Evolutionary conservation across 768 basidiomycete genomes (phyloP).

Genomic region (Lentinula detonsa): DNA sequence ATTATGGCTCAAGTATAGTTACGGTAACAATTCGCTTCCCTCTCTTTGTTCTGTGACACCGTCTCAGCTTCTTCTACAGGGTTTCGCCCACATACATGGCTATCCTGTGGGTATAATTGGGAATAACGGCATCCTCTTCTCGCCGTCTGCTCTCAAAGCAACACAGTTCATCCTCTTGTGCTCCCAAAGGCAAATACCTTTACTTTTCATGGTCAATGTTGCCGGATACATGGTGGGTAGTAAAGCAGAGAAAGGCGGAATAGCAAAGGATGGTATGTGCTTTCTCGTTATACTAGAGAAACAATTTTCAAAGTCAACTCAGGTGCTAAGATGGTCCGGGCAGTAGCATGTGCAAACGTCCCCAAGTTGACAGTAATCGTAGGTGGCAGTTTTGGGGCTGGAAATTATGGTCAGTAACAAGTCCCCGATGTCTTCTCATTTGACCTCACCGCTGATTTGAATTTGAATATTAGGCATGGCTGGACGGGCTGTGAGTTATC

Average conservation of each 20-base stretch:
- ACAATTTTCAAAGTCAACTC: neutral
- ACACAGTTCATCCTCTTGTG: constrained; percentile 95
- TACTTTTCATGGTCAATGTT: constrained; percentile 95
- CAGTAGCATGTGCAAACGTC: constrained; percentile 89
- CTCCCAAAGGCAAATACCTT: constrained; percentile 82
- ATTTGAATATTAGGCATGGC: constrained; percentile 71
- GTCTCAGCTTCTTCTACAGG: constrained; percentile 34
- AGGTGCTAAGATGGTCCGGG: constrained; percentile 95
- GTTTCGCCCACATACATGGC: constrained; percentile 86
- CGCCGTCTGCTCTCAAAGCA: constrained; percentile 88
- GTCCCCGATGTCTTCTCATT: neutral
- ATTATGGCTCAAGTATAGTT: constrained; percentile 86
- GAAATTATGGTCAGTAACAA: constrained; percentile 73
- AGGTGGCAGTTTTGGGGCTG: constrained; percentile 92
- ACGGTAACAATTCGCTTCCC: constrained; percentile 46
- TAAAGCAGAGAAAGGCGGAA: constrained; percentile 90
- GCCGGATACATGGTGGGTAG: constrained; percentile 97
- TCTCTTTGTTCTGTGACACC: neutral
- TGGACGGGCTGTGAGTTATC: constrained; percentile 74
- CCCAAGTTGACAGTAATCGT: constrained; percentile 92
- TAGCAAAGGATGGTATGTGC: constrained; percentile 76
- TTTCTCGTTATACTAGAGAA: neutral
- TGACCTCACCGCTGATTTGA: neutral
- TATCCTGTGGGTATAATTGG: constrained; percentile 89
- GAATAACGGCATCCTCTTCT: constrained; percentile 94